These are phyloP conservation scores for Coprinopsis cinerea DNA, from an alignment of 768 basidiomycete genomes.

Conservation along the genomic window DNA sequence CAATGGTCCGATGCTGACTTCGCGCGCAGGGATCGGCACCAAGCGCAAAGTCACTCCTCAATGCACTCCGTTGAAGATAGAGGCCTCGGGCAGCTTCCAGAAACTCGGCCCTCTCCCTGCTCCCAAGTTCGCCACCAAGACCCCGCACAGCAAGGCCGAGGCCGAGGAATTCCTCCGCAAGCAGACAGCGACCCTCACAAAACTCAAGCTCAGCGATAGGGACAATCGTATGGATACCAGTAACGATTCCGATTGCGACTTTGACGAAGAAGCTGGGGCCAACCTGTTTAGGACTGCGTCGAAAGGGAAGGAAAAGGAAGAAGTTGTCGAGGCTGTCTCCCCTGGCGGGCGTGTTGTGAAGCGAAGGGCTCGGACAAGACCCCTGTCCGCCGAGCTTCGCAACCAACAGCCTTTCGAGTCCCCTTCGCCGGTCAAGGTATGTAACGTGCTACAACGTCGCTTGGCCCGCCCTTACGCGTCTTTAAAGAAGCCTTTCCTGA, in stretches of 20 bases:
- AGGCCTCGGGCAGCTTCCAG: conserved; percentile 41
- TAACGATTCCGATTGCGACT: conserved; percentile 50
- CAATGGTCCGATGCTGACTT: conserved; percentile 13
- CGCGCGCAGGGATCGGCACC: conserved; percentile 42
- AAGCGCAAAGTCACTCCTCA: conserved; percentile 60
- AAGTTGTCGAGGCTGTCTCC: conserved; percentile 64
- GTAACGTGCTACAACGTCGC: neutral
- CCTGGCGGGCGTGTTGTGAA: conserved; percentile 75
- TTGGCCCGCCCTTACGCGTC: neutral
- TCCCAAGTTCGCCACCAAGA: conserved; percentile 41
- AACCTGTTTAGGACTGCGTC: conserved; percentile 2
- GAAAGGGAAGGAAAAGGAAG: conserved; percentile 42
- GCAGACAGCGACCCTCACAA: conserved; percentile 62
- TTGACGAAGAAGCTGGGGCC: conserved; percentile 30
- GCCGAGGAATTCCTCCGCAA: conserved; percentile 42
- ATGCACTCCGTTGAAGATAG: conserved; percentile 48
- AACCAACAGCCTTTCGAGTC: conserved; percentile 39
- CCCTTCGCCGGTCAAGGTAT: conserved; percentile 33
- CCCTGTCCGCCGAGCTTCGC: conserved; percentile 60
- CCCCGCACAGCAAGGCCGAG: conserved; percentile 50
- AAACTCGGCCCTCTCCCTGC: conserved; percentile 50
- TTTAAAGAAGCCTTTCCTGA: conserved; percentile 9
- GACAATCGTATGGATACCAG: conserved; percentile 41
- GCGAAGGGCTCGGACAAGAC: conserved; percentile 67
- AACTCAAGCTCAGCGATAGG: conserved; percentile 54